Evolutionary conservation across 768 basidiomycete species (phyloP).

Genomic region (Amanita molliuscula): DNA sequence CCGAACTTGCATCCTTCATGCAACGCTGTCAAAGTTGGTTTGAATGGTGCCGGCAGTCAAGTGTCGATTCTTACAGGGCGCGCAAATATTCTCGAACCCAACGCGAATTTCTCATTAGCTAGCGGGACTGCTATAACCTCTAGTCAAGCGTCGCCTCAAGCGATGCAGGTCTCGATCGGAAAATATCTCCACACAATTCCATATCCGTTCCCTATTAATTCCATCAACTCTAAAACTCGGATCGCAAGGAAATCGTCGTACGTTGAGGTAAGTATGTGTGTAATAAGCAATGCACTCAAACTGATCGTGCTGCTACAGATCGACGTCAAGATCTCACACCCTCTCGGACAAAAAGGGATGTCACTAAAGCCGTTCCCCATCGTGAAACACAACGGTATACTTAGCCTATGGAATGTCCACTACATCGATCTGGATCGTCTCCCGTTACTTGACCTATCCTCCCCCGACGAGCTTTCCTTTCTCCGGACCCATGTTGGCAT

Average conservation of each 20-base stretch:
- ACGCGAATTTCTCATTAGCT: slow-evolving; percentile 12
- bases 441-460: slow-evolving; percentile 11
- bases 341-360: slow-evolving; percentile 11
- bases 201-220: slow-evolving; percentile 36
- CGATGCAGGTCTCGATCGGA: slow-evolving; percentile 20
- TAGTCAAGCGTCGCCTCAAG: slow-evolving; percentile 21
- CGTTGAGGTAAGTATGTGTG: slow-evolving; percentile 27
- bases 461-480: slow-evolving; percentile 10
- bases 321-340: slow-evolving; percentile 14
- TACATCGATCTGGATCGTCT: slow-evolving; percentile 19
- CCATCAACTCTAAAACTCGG: slow-evolving; percentile 24
- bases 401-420: slow-evolving; percentile 21
- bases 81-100: slow-evolving; percentile 12
- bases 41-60: slow-evolving; percentile 2
- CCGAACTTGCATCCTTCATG: background rate
- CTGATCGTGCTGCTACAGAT: slow-evolving; percentile 13
- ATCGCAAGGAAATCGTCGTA: slow-evolving; percentile 47
- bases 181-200: slow-evolving; percentile 16
- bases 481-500: slow-evolving; percentile 3
- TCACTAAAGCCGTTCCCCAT: slow-evolving; percentile 21
- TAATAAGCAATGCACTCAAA: slow-evolving; percentile 10
- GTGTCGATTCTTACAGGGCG: slow-evolving; percentile 12
- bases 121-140: slow-evolving; percentile 13
- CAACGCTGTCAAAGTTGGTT: background rate
- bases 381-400: background rate